phyloP scores from a whole-genome alignment of 2,329 filamentous ascomycete genomes.

The Tolypocladium album region DNA sequence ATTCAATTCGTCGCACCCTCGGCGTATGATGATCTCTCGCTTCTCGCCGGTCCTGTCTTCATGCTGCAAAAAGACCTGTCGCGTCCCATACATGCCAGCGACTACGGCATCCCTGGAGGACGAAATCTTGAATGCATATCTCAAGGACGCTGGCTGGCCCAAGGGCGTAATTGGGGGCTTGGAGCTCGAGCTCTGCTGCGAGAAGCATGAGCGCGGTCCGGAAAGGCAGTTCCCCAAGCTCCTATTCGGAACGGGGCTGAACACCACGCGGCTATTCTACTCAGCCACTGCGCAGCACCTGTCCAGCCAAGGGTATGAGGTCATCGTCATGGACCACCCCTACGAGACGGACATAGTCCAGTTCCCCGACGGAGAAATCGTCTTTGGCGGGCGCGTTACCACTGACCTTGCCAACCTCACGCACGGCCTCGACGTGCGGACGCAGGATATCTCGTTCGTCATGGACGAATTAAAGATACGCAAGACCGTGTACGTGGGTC shows the following conservation, averaged over 20 bases:
- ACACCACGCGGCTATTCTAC: slow-evolving; percentile 23
- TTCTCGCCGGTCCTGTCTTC: slow-evolving; percentile 10
- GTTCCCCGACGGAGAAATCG: slow-evolving; percentile 23
- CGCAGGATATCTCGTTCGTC: slow-evolving; percentile 17
- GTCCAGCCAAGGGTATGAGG: slow-evolving; percentile 27
- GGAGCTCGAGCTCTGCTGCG: slow-evolving; percentile 12
- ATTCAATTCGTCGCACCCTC: slow-evolving; percentile 10
- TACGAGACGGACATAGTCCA: slow-evolving; percentile 29
- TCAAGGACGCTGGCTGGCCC: slow-evolving; percentile 8
- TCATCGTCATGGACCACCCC: slow-evolving; percentile 33
- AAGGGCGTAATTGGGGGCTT: slow-evolving; percentile 6
- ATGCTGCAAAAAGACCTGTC: slow-evolving; percentile 9
- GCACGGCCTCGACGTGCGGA: slow-evolving; percentile 10
- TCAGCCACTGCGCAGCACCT: slow-evolving; percentile 25
- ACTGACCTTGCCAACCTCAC: slow-evolving; percentile 4
- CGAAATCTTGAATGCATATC: slow-evolving; percentile 7
- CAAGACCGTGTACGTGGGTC: slow-evolving; percentile 19
- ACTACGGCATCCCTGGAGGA: slow-evolving; percentile 10
- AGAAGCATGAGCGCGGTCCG: neutral
- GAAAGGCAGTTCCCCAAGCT: neutral
- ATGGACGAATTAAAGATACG: slow-evolving; percentile 12
- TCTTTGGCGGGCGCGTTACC: slow-evolving; percentile 12
- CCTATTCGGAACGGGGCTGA: slow-evolving; percentile 8
- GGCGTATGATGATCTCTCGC: slow-evolving; percentile 12
- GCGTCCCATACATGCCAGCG: slow-evolving; percentile 11